Evolutionary conservation across 2,329 filamentous ascomycete species (phyloP), one percentile per base, ranked within the genome.

Genomic region (Colletotrichum lentis): DNA sequence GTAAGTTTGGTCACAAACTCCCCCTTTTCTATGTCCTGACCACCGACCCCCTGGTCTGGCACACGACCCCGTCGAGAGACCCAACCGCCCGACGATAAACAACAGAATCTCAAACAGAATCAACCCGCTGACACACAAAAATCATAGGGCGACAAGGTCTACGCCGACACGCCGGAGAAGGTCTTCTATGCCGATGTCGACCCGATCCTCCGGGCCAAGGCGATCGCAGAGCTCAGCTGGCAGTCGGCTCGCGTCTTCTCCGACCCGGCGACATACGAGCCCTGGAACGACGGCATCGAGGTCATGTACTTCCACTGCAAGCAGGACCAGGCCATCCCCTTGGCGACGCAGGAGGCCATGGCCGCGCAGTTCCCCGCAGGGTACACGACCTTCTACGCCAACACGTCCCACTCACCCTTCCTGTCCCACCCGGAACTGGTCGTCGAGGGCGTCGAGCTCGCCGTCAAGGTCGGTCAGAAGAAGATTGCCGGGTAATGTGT

Each of bases 161-260:
- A 37, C 20, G 58, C 67, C 22, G 58, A 67, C 31, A 52, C 44
- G 37, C 64, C 64, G 31, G 59, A 61, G 46, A 62, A 56, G 3
- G 41, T 76, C 2, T 76, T 76, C 50, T 76, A 76, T 31, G 70
- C 73, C 27, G 74, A 76, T 20, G 57, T 76, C 14, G 55, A 69
- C 6, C 55, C 70, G 5, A 24, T 68, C 2, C 66, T 54, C 0
- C 52, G 69, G 11, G 55, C 70, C n/a, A 59, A 69, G 49, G 67
- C 72, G 61, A 64, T 1, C 53, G 72, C 5, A 52, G 70, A n/a
- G 68, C 39, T 70, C 5, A 60, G 46, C 43, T 50, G 49, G 50
- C 55, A 68, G 59, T 61, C 68, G 8, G 41, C 43, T 24, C 53
- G 52, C 27, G 73, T 39, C 64, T 74, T 75, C 8, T 71, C 72